Percentiles rank a stretch among this genome's conserved stretches.
phyloP scores from a whole-genome alignment of 1,284 basidiomycete species.

The Pholiota adiposa region DNA sequence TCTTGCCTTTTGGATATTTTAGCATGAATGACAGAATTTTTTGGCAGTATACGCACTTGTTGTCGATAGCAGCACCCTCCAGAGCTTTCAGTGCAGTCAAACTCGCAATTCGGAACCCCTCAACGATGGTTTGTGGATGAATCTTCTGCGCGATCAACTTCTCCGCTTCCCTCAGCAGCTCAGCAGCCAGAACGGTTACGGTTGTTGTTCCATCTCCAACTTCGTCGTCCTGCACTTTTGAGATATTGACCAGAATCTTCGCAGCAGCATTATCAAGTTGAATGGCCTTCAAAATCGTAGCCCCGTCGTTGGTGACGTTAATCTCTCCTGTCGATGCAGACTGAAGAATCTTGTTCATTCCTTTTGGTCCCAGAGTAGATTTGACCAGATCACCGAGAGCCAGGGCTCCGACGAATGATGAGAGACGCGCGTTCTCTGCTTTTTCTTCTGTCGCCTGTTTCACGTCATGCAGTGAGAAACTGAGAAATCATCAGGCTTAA shows the following conservation, averaged over 20 bases:
- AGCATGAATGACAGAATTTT: neutral
- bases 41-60: conserved; percentile 62
- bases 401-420: conserved; percentile 96
- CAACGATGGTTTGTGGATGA: conserved; percentile 99
- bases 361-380: conserved; percentile 97
- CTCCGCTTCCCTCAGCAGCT: conserved; percentile 94
- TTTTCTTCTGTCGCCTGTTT: conserved; percentile 93
- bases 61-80: conserved; percentile 81
- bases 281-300: conserved; percentile 97
- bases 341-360: conserved; percentile 96
- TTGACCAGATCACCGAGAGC: conserved; percentile 98
- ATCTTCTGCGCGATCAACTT: conserved; percentile 93
- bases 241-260: conserved; percentile 99
- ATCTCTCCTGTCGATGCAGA: conserved; percentile 92
- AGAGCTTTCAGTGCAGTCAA: conserved; percentile 85
- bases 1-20: conserved; percentile 59
- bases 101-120: conserved; percentile 95
- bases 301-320: conserved; percentile 98
- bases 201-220: conserved; percentile 97
- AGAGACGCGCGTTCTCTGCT: conserved; percentile 98
- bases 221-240: conserved; percentile 99
- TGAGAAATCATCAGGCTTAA: neutral
- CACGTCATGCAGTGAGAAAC: neutral
- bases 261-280: conserved; percentile 98
- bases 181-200: conserved; percentile 93